phyloP scores from a whole-genome alignment of 768 basidiomycete species.

The Agrocybe chaxingu region DNA sequence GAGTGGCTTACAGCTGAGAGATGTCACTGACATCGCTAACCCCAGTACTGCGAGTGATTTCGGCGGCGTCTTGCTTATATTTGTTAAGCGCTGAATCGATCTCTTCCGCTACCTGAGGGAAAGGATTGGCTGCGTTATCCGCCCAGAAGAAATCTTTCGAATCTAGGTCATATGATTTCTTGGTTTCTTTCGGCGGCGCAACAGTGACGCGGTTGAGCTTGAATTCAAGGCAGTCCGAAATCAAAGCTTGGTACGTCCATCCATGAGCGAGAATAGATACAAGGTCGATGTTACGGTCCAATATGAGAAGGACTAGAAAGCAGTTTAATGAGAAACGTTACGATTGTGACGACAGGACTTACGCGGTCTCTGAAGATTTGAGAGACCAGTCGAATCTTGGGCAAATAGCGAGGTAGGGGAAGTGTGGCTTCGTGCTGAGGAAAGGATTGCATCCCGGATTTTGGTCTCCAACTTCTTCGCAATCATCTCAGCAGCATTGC shows the following conservation, averaged over 20 bases:
- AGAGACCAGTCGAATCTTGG: slow-evolving; percentile 79
- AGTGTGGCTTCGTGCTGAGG: slow-evolving; percentile 57
- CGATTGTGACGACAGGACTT: slow-evolving; percentile 22
- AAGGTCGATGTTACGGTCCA: slow-evolving; percentile 94
- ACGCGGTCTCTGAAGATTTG: slow-evolving; percentile 87
- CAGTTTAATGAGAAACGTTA: slow-evolving; percentile 10
- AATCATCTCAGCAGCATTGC: slow-evolving; percentile 99
- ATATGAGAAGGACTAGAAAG: slow-evolving; percentile 79
- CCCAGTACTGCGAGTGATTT: slow-evolving; percentile 94
- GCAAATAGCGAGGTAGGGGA: slow-evolving; percentile 63
- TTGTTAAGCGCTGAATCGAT: slow-evolving; percentile 89
- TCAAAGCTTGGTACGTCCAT: slow-evolving; percentile 98
- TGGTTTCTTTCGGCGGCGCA: slow-evolving; percentile 59
- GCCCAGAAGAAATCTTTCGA: slow-evolving; percentile 99
- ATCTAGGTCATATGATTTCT: slow-evolving; percentile 91
- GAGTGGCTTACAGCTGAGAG: slow-evolving; percentile 72
- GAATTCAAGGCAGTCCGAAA: slow-evolving; percentile 97
- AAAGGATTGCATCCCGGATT: slow-evolving; percentile 81
- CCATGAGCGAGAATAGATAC: slow-evolving; percentile 93
- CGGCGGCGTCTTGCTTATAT: slow-evolving; percentile 94
- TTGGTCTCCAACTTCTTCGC: slow-evolving; percentile 92
- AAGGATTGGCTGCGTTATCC: slow-evolving; percentile 92
- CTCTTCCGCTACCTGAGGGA: slow-evolving; percentile 98
- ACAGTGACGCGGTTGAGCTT: slow-evolving; percentile 94
- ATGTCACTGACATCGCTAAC: slow-evolving; percentile 96